Evolutionary conservation across 345 rosid species (phyloP).

Genomic region (Hypericum perforatum): DNA sequence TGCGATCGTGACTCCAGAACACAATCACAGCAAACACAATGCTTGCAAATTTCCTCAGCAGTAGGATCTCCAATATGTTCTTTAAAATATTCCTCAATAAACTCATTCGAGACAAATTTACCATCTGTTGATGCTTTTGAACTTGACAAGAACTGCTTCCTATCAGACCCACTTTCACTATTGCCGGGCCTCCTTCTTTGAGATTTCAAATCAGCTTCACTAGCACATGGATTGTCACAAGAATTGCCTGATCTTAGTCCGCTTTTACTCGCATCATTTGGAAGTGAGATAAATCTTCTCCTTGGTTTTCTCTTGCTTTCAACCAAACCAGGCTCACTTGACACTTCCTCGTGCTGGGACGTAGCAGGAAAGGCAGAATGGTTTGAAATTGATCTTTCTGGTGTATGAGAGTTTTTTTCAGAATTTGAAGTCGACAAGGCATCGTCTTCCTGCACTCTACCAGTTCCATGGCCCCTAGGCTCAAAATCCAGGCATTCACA

Average conservation of each 20-base stretch:
- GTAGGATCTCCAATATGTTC: conserved; percentile 45
- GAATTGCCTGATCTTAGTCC: conserved; percentile 28
- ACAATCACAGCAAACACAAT: not conserved
- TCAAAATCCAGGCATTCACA: conserved; percentile 16
- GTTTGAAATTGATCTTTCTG: conserved; percentile 21
- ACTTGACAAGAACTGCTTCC: conserved; percentile 11
- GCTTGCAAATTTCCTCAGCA: conserved; percentile 34
- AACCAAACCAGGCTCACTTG: conserved; percentile 31
- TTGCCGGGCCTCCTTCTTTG: conserved; percentile 10
- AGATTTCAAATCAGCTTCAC: conserved; percentile 21
- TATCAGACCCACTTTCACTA: conserved; percentile 13
- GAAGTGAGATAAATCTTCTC: conserved; percentile 44
- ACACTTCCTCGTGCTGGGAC: conserved; percentile 29
- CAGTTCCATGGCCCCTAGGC: conserved; percentile 20
- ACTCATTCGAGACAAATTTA: conserved; percentile 32
- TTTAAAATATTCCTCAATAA: conserved; percentile 53
- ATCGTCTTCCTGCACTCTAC: conserved; percentile 27
- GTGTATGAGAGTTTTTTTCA: conserved; percentile 25
- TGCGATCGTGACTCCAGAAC: not conserved
- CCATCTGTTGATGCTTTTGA: conserved; percentile 7
- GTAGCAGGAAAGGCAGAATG: conserved; percentile 20
- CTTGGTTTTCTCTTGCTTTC: conserved; percentile 47
- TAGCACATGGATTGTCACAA: conserved; percentile 26
- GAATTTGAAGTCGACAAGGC: conserved; percentile 21
- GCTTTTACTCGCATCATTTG: conserved; percentile 22